A percentile compares a stretch with the other conserved stretches of the same genome.
Conservation (phyloP, 2,329 filamentous ascomycete species). For the Rhinocladiella similis region DNA sequence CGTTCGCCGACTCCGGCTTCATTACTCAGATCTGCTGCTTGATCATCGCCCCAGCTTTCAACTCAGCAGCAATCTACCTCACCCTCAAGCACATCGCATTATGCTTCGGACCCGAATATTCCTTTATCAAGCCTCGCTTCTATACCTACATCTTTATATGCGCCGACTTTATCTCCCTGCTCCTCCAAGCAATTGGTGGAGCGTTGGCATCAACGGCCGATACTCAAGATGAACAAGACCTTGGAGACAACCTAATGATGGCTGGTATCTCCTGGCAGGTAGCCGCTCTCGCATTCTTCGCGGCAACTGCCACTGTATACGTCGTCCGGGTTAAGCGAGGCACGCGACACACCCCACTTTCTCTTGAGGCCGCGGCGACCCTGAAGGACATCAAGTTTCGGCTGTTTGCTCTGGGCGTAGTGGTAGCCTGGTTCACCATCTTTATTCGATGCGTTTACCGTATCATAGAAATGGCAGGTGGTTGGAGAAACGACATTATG, state of each 20-base stretch:
- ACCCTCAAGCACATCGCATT: conserved; percentile 58
- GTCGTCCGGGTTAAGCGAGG: conserved; percentile 8
- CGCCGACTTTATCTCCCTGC: conserved; percentile 60
- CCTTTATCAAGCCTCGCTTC: conserved; percentile 47
- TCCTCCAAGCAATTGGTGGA: conserved; percentile 59
- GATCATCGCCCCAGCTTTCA: conserved; percentile 58
- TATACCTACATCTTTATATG: conserved; percentile 62
- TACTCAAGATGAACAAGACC: conserved; percentile 40
- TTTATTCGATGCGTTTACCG: conserved; percentile 51
- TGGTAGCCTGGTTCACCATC: conserved; percentile 41
- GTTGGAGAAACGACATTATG: conserved; percentile 48
- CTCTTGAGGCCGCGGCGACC: conserved; percentile 5
- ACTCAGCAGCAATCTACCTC: conserved; percentile 57
- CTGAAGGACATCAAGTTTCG: conserved; percentile 19
- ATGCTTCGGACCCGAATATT: conserved; percentile 53
- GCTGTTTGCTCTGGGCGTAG: conserved; percentile 18
- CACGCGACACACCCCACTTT: conserved; percentile 8
- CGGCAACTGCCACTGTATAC: conserved; percentile 4
- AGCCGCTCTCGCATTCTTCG: conserved; percentile 44
- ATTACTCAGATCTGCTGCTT: conserved; percentile 54
- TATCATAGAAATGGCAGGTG: conserved; percentile 50
- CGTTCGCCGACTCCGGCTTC: conserved; percentile 51
- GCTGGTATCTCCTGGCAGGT: conserved; percentile 61
- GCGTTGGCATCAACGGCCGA: conserved; percentile 54
- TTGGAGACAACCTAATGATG: conserved; percentile 58